phyloP scores from a whole-genome alignment of 202 grass and related monocot species.

The Saccharum hybrid region DNA sequence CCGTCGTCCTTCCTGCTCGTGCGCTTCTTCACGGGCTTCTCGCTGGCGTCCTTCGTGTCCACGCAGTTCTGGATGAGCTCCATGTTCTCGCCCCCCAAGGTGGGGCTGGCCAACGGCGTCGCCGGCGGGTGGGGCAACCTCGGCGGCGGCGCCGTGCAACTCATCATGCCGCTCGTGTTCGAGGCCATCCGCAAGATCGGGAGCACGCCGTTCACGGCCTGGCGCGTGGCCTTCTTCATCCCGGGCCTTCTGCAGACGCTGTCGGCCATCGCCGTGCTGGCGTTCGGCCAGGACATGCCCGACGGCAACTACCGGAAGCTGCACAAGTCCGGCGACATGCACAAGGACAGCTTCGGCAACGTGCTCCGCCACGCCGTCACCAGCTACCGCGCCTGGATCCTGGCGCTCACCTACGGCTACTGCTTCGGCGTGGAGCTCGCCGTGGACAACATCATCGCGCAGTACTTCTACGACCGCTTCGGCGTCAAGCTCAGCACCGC shows the following conservation, averaged over 20 bases:
- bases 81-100: conserved; percentile 87
- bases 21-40: conserved; percentile 92
- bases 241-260: conserved; percentile 76
- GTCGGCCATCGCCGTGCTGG: conserved; percentile 68
- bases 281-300: conserved; percentile 89
- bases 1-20: conserved; percentile 63
- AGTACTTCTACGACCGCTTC: conserved; percentile 95
- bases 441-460: conserved; percentile 87
- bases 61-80: conserved; percentile 99
- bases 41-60: conserved; percentile 88
- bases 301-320: conserved; percentile 79
- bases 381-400: conserved; percentile 89
- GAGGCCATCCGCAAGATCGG: conserved; percentile 65
- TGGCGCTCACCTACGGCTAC: conserved; percentile 89
- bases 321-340: conserved; percentile 72
- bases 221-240: conserved; percentile 91
- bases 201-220: conserved; percentile 73
- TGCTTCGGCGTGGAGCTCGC: conserved; percentile 91
- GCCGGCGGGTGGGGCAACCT: conserved; percentile 94
- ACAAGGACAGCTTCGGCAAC: conserved; percentile 80
- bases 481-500: conserved; percentile 69
- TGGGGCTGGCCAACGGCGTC: conserved; percentile 78
- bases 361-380: conserved; percentile 67
- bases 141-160: conserved; percentile 88
- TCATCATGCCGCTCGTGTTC: conserved; percentile 85